Evolutionary conservation across 495 filamentous ascomycete genomes (phyloP), one percentile per base, ranked within the genome.

Genomic region (Parathielavia appendiculata): DNA sequence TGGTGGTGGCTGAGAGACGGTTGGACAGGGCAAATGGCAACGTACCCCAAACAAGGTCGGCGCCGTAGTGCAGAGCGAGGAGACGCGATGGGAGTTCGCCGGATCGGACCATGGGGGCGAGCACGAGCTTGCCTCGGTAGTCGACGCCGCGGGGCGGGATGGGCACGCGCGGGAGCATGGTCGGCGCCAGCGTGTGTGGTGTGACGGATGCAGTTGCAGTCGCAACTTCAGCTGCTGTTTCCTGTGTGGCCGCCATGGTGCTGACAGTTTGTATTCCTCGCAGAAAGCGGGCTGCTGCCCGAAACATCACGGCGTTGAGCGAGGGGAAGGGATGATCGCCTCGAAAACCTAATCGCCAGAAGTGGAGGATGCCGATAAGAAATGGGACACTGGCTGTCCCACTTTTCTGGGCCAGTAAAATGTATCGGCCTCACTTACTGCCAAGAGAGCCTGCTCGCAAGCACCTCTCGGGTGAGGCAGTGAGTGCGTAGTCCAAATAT

Each of bases 61-160:
- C 95, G 47, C 93, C 93, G 69, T 98, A 97, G 64, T 95, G 86
- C 19, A 98, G 82, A 8, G 93, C 88, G 5, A 92, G 69, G 1
- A 98, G 81, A 16, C 93, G 85, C 10, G 88, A 91, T 5, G 95
- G 95, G 17, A 97, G 77, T 75, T 99, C 93, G 63, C 95, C 95
- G 26, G 88, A 92, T 39, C 93, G 86, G 23, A 98, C 93, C 93
- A 98, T 98, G 40, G 93, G 93, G 23, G 93, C 93, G 35, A 99
- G 86, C 35, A 96, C 95, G 59, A 97, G 72, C 73, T 95, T 97
- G 65, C 86, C 86, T 62, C 91, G 83, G 72, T 95, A 97, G 75
- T 97, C 92, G 69, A 95, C 90, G 54, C 92, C 92, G 69, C 87
- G 87, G 57, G 79, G 81, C 52, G 92, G 92, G 68, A 96, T 96